A percentile compares a stretch with the other conserved stretches of the same genome.
Conservation (phyloP, 345 rosid species). For the Gynandropsis gynandra region DNA sequence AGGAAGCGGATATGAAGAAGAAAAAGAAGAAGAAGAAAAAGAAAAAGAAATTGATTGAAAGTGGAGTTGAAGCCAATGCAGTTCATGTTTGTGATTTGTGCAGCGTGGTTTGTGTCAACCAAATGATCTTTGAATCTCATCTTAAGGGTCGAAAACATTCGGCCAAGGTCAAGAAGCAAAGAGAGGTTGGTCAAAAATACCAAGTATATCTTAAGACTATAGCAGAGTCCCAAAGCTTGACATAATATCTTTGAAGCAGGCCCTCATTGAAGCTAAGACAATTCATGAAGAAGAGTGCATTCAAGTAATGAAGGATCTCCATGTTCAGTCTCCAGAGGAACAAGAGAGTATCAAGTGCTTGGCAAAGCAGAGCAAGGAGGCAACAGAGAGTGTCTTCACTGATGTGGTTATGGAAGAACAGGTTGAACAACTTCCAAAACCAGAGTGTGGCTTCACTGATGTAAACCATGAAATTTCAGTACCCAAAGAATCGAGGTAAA, state of each 20-base stretch:
- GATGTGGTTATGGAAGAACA: conserved; percentile 30
- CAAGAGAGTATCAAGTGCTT: conserved; percentile 28
- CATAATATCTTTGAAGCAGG: conserved; percentile 44
- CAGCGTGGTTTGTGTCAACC: neutral
- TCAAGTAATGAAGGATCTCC: conserved; percentile 45
- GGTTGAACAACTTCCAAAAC: conserved; percentile 17
- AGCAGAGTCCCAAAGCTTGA: conserved; percentile 60
- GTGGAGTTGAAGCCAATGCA: no score
- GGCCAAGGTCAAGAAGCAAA: conserved; percentile 8
- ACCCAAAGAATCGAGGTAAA: conserved; percentile 37
- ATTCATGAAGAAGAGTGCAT: conserved; percentile 36
- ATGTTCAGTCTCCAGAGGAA: conserved; percentile 29
- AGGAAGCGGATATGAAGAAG: no score
- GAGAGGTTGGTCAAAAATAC: conserved; percentile 32
- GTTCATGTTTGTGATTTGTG: no score
- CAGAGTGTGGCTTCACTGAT: conserved; percentile 26
- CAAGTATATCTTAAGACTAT: conserved; percentile 59
- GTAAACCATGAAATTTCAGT: conserved; percentile 21
- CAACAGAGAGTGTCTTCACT: conserved; percentile 30
- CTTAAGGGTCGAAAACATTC: conserved; percentile 12
- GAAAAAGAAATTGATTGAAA: no score
- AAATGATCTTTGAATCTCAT: conserved; percentile 9
- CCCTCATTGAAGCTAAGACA: conserved; percentile 39
- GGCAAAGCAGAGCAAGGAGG: conserved; percentile 41
- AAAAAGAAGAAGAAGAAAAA: no score